Base-by-base conservation (phyloP, 2,329 filamentous ascomycete genomes). In the Phialemoniopsis sp. region DNA sequence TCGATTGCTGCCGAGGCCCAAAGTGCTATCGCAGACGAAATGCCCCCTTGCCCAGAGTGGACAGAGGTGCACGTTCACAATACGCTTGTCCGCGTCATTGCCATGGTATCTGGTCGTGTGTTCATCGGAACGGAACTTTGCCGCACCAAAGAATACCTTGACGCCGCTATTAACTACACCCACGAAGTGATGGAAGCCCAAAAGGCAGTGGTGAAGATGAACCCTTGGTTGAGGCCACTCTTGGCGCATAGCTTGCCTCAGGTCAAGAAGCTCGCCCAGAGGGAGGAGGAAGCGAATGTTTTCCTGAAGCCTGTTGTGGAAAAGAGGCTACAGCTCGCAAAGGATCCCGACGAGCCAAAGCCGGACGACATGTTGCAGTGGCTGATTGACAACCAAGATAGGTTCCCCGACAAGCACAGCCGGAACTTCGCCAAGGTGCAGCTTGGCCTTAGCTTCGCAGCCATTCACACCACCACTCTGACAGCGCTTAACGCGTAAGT, bases 381-480 rank as follows among this genome's bases (percentile, higher is more conserved):
- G 70, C 32, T 73, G 4, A 55, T 70, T 13, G 60, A 68, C 15
- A 51, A 54, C 0, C 56, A 64, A 18, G 45, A 52, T 3, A 61
- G 65, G 47, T 61, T 60, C 9, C 49, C 48, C 4, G 46, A 52
- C 6, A 42, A 52, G 42, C 52, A 50, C 9, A 55, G 61, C 41
- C 54, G 58, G 33, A 56, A 63, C 30, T 50, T 72, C 13, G 63
- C 69, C 4, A 57, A 56, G 30, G 52, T 67, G 10, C 63, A 73
- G 49, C 57, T 74, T 4, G 52, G 56, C 0, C 46, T 76, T 8
- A 66, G 59, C 31, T 68, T 75, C 38, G 71, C 71, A 0, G 67
- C 73, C 3, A 76, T 78, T 19, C 70, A 75, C 42, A 75, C 72
- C 0, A 76, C 71, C 0, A 65, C 67, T 0, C 50, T 68, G 34